Evolutionary conservation across 495 filamentous ascomycete genomes (phyloP).

Genomic region (Neurospora sp.): DNA sequence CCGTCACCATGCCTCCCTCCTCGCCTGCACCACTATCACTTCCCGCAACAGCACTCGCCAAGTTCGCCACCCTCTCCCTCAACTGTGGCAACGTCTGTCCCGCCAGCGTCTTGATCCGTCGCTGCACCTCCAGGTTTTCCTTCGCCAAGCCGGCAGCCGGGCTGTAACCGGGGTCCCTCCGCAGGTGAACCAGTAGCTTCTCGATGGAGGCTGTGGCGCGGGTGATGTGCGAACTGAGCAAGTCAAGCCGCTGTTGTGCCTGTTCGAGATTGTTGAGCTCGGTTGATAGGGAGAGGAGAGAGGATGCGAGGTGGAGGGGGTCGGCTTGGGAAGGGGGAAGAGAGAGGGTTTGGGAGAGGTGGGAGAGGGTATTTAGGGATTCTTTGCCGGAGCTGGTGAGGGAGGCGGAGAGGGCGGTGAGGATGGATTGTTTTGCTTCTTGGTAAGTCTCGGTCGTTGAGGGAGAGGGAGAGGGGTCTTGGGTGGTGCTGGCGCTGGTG

Average conservation of each 20-base stretch:
- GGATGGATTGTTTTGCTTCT: slow-evolving; percentile 17
- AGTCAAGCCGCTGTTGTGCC: slow-evolving; percentile 27
- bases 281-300: slow-evolving; percentile 30
- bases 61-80: slow-evolving; percentile 28
- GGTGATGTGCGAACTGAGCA: slow-evolving; percentile 32
- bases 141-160: slow-evolving; percentile 41
- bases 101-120: slow-evolving; percentile 47
- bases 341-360: slow-evolving; percentile 27
- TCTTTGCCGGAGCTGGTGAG: slow-evolving; percentile 33
- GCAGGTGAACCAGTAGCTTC: neutral
- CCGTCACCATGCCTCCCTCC: slow-evolving; percentile 26
- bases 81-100: slow-evolving; percentile 44
- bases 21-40: slow-evolving; percentile 37
- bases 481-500: neutral
- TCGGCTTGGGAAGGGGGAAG: slow-evolving; percentile 20
- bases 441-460: slow-evolving; percentile 21
- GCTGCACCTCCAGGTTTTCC: slow-evolving; percentile 52
- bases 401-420: slow-evolving; percentile 20
- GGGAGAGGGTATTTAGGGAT: slow-evolving; percentile 26
- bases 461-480: slow-evolving; percentile 14
- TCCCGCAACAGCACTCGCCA: slow-evolving; percentile 35
- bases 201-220: slow-evolving; percentile 1
- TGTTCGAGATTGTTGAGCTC: slow-evolving; percentile 31
- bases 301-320: slow-evolving; percentile 22
- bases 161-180: slow-evolving; percentile 29